These are phyloP conservation scores for Combretum micranthum DNA, from an alignment of 345 rosid species.

Conservation along the genomic window DNA sequence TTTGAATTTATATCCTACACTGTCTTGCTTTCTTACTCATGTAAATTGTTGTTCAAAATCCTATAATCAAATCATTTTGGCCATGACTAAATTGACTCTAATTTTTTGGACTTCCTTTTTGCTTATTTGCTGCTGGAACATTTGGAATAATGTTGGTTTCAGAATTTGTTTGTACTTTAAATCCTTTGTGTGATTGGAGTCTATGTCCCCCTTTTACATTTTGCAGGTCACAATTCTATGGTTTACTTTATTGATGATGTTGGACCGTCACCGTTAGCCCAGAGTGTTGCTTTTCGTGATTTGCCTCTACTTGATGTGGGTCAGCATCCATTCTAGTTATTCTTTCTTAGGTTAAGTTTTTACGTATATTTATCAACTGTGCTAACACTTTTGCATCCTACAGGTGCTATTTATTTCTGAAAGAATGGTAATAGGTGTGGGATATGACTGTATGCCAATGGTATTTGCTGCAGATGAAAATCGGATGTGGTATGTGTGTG, in stretches of 20 bases:
- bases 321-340: constrained; percentile 80
- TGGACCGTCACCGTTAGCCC: constrained; percentile 95
- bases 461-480: constrained; percentile 93
- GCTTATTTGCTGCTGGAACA: neutral
- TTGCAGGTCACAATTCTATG: constrained; percentile 91
- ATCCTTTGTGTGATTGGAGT: neutral
- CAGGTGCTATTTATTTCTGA: constrained; percentile 92
- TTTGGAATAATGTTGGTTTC: neutral
- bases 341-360: constrained; percentile 18
- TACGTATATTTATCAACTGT: constrained; percentile 15
- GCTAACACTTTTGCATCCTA: constrained; percentile 6
- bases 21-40: too few relatives aligned
- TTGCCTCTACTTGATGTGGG: constrained; percentile 99
- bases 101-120: constrained; percentile 2
- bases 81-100: too few relatives aligned
- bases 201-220: constrained; percentile 16
- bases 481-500: constrained; percentile 72
- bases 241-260: constrained; percentile 97
- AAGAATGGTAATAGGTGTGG: constrained; percentile 88
- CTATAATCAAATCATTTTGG: too few relatives aligned
- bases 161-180: neutral
- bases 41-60: too few relatives aligned
- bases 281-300: constrained; percentile 76
- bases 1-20: too few relatives aligned
- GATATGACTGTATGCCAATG: constrained; percentile 93